Evolutionary conservation across 352 stramenopile species (phyloP).

Genomic region (Pythium utonaiense): DNA sequence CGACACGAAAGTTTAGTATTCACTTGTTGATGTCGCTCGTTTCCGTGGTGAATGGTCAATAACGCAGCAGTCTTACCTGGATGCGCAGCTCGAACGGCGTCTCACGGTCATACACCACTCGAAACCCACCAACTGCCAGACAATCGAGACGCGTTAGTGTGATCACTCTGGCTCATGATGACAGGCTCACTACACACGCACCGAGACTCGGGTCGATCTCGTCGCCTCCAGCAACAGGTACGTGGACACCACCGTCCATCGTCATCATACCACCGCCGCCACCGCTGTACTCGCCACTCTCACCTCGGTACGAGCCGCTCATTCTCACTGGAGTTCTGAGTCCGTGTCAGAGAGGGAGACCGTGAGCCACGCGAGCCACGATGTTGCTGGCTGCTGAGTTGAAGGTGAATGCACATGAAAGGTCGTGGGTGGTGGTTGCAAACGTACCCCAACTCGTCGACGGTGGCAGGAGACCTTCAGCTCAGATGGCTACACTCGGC

Average conservation of each 20-base stretch:
- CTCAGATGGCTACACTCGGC: constrained; percentile 13
- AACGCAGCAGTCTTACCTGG: constrained; percentile 38
- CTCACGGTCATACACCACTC: constrained; percentile 90
- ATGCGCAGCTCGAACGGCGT: constrained; percentile 89
- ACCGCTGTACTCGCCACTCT: constrained; percentile 31
- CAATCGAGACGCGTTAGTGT: background rate
- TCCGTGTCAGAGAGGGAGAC: background rate
- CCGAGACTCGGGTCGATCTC: constrained; percentile 81
- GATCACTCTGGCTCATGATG: background rate
- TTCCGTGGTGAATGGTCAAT: background rate
- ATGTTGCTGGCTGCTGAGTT: background rate
- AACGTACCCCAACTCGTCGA: background rate
- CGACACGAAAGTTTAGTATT: background rate
- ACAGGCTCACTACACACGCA: constrained; percentile 18
- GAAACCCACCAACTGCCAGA: constrained; percentile 64
- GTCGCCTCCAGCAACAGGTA: constrained; percentile 48
- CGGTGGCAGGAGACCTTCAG: constrained; percentile 3
- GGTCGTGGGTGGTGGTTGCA: constrained; percentile 6
- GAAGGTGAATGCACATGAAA: constrained; percentile 15
- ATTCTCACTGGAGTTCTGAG: constrained; percentile 17
- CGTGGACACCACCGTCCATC: constrained; percentile 23
- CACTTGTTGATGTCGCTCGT: too few relatives aligned
- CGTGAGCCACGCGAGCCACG: too few relatives aligned
- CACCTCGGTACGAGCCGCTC: constrained; percentile 22
- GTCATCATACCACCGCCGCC: constrained; percentile 18